These are phyloP conservation scores for Neurospora sp. DNA, from an alignment of 495 filamentous ascomycete genomes.

Conservation along the genomic window DNA sequence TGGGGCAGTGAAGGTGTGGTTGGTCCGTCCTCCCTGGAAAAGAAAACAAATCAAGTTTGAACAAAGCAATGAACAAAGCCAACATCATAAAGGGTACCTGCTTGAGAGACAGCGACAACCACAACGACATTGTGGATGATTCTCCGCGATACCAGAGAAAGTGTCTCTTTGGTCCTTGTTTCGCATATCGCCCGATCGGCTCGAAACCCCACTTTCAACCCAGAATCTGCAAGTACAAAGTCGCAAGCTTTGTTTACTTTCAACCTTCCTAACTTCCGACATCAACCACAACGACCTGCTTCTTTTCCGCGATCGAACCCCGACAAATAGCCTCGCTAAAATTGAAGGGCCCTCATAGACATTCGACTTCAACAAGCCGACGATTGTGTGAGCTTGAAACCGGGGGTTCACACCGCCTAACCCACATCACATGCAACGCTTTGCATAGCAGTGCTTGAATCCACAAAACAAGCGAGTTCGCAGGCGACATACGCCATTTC, in stretches of 20 bases:
- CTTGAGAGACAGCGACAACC: background rate
- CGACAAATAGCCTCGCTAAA: background rate
- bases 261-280: background rate
- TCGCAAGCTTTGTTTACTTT: background rate
- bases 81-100: background rate
- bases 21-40: background rate
- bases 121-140: background rate
- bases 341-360: background rate
- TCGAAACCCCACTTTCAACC: background rate
- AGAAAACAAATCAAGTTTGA: background rate
- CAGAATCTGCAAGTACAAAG: background rate
- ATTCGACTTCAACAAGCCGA: background rate
- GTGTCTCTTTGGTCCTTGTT: background rate
- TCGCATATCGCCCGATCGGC: background rate
- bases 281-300: background rate
- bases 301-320: background rate
- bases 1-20: background rate
- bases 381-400: background rate
- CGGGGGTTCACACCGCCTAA: background rate
- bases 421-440: background rate
- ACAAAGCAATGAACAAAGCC: background rate
- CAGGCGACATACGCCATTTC: background rate
- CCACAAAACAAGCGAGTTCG: background rate
- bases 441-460: background rate
- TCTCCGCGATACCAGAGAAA: background rate